Percentiles rank a stretch among this genome's conserved stretches.
These are phyloP conservation scores for Lasiosphaeria miniovina DNA, from an alignment of 495 filamentous ascomycete genomes.

Conservation along the genomic window DNA sequence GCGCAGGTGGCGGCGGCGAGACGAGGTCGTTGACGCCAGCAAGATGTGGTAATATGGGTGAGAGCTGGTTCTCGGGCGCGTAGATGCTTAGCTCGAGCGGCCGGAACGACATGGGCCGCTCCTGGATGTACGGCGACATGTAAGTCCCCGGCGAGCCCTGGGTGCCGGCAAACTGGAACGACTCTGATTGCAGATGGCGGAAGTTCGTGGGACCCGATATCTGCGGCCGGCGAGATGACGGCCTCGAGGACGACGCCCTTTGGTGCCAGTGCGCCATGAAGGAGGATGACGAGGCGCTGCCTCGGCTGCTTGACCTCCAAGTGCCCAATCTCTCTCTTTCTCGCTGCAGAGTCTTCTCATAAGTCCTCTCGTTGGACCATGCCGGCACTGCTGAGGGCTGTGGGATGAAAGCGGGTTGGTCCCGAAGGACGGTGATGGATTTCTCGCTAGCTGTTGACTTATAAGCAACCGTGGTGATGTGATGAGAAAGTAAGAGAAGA, in stretches of 20 bases:
- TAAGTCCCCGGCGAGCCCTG: constrained; percentile 15
- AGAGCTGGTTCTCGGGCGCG: constrained; percentile 61
- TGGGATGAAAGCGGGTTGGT: constrained; percentile 39
- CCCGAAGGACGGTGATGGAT: constrained; percentile 32
- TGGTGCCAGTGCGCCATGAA: constrained; percentile 27
- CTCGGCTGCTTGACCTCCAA: constrained; percentile 30
- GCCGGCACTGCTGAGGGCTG: constrained; percentile 33
- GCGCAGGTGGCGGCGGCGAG: constrained; percentile 41
- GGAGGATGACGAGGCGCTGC: constrained; percentile 24
- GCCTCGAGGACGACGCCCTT: constrained; percentile 21
- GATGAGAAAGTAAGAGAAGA: background rate
- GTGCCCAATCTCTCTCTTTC: constrained; percentile 34
- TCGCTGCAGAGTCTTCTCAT: constrained; percentile 25
- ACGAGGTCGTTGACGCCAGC: constrained; percentile 32
- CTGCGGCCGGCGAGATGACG: constrained; percentile 38
- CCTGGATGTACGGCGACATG: constrained; percentile 5
- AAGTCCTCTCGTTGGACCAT: constrained; percentile 27
- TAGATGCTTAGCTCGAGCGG: constrained; percentile 77
- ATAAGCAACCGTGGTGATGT: background rate
- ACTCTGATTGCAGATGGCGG: constrained; percentile 48
- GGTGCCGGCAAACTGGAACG: constrained; percentile 39
- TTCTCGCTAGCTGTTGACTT: constrained; percentile 19
- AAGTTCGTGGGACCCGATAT: constrained; percentile 51
- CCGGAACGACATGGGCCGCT: constrained; percentile 47
- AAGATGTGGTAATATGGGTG: constrained; percentile 57